A percentile compares a stretch with the other conserved stretches of the same genome.
phyloP scores from a whole-genome alignment of 768 basidiomycete genomes.

The Tulasnella sp. region DNA sequence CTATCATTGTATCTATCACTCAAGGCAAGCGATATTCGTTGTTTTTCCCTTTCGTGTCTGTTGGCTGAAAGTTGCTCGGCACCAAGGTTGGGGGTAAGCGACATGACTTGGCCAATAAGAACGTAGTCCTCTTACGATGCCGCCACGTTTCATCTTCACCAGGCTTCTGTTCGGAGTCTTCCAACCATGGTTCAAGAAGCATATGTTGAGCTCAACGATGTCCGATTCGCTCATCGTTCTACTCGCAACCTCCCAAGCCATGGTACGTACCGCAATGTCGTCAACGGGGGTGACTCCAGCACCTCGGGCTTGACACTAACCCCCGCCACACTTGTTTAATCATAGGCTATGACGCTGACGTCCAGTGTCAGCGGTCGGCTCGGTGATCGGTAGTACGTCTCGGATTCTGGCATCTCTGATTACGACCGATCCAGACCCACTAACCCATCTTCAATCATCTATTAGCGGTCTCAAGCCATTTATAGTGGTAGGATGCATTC shows the following conservation, averaged over 20 bases:
- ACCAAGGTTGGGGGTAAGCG: slow-evolving; percentile 11
- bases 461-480: slow-evolving; percentile 20
- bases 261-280: slow-evolving; percentile 11
- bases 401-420: background rate
- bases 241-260: slow-evolving; percentile 5
- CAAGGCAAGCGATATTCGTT: background rate
- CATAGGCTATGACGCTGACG: slow-evolving; percentile 18
- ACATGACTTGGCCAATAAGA: background rate
- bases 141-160: background rate
- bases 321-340: background rate
- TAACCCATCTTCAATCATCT: background rate
- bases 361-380: slow-evolving; percentile 22
- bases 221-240: slow-evolving; percentile 11
- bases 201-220: slow-evolving; percentile 4
- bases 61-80: background rate
- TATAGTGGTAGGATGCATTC: slow-evolving; percentile 16
- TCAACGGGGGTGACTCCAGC: background rate
- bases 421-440: background rate
- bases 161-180: slow-evolving; percentile 13
- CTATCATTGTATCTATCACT: slow-evolving; percentile 1
- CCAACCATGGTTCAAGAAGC: slow-evolving; percentile 14
- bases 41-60: background rate
- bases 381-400: slow-evolving; percentile 21
- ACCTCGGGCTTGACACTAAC: background rate
- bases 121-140: background rate